phyloP scores from a whole-genome alignment of 768 basidiomycete species.

The Pisolithus marmoratus region DNA sequence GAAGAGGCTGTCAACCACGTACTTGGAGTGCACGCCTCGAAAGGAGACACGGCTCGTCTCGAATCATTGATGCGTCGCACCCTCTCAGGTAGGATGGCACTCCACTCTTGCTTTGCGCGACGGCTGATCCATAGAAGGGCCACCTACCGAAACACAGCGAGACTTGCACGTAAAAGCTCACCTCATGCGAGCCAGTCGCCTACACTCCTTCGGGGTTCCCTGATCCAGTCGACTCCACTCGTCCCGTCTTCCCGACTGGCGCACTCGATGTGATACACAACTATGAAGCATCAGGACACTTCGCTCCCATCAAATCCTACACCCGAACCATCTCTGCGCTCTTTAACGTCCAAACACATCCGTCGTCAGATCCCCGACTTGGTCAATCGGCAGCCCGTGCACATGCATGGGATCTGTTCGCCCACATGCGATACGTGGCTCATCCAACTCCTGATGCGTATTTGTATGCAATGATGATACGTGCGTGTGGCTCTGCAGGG shows the following conservation, averaged over 20 bases:
- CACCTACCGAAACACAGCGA: constrained; percentile 51
- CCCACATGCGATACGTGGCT: constrained; percentile 95
- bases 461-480: constrained; percentile 84
- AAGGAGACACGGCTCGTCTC: constrained; percentile 39
- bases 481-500: constrained; percentile 61
- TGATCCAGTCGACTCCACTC: neutral
- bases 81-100: constrained; percentile 35
- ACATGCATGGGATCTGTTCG: constrained; percentile 90
- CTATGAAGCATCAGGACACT: constrained; percentile 59
- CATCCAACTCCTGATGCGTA: constrained; percentile 71
- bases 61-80: constrained; percentile 42
- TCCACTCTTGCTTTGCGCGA: neutral
- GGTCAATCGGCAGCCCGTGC: constrained; percentile 49
- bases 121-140: constrained; percentile 9
- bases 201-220: no score
- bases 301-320: constrained; percentile 73
- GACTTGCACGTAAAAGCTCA: constrained; percentile 71
- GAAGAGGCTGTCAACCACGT: constrained; percentile 41
- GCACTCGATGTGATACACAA: constrained; percentile 66
- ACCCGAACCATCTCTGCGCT: constrained; percentile 58
- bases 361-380: constrained; percentile 18
- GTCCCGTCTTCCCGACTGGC: constrained; percentile 45
- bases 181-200: constrained; percentile 25
- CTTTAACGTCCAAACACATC: constrained; percentile 38
- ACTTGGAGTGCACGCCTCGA: constrained; percentile 43